Evolutionary conservation across 2,329 filamentous ascomycete genomes (phyloP).

Genomic region (Macrophomina pseudophaseolina): DNA sequence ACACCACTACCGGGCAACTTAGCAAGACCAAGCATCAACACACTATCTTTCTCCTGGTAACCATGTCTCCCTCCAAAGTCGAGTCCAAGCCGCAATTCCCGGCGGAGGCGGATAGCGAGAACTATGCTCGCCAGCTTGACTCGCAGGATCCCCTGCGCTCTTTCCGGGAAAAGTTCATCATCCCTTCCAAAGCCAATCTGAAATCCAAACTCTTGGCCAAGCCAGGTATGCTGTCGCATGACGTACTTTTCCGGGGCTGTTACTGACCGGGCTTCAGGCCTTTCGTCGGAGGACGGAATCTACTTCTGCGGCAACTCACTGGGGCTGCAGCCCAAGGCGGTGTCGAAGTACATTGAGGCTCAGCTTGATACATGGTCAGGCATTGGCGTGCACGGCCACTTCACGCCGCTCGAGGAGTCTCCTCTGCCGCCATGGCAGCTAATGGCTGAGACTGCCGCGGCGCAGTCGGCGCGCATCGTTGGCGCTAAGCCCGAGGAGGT

Average conservation of each 20-base stretch:
- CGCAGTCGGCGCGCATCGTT: constrained; percentile 24
- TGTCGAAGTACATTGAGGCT: constrained; percentile 24
- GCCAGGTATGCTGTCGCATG: background rate
- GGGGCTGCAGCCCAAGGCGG: constrained; percentile 26
- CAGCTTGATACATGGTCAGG: constrained; percentile 28
- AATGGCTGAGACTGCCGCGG: constrained; percentile 24
- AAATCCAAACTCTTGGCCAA: constrained; percentile 13
- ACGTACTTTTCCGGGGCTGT: background rate
- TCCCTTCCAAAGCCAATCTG: constrained; percentile 24
- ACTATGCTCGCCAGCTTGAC: constrained; percentile 18
- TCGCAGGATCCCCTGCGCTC: constrained; percentile 24
- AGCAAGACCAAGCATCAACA: background rate
- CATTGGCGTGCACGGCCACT: constrained; percentile 28
- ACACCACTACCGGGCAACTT: constrained; percentile 6
- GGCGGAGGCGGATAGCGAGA: constrained; percentile 18
- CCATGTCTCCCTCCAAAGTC: constrained; percentile 22
- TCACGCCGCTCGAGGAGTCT: constrained; percentile 25
- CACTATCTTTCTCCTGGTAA: background rate
- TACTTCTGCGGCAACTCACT: constrained; percentile 30
- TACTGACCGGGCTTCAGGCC: background rate
- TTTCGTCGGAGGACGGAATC: constrained; percentile 20
- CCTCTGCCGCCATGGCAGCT: constrained; percentile 26
- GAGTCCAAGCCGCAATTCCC: constrained; percentile 23
- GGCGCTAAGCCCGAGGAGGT: constrained; percentile 27
- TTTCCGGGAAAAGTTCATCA: constrained; percentile 26